Evolutionary conservation across 1,139 yeast genomes (phyloP).

Genomic region (Casaregolazyma lundiana): DNA sequence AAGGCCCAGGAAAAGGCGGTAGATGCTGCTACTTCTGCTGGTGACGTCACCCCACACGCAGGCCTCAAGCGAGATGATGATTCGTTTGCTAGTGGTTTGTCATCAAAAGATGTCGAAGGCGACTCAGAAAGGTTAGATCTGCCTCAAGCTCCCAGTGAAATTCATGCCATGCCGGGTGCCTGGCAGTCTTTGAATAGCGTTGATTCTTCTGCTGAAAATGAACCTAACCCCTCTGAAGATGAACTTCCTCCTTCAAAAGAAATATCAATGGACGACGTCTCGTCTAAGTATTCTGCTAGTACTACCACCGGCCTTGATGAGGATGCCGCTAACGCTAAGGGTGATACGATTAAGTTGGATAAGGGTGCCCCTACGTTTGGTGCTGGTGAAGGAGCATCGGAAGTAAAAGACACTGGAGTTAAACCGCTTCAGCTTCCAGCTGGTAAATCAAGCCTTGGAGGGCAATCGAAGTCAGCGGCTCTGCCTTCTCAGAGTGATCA

Average conservation of each 20-base stretch:
- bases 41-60: too few relatives aligned
- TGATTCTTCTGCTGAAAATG: constrained; percentile 10
- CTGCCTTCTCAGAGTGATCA: not conserved
- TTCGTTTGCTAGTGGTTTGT: not conserved
- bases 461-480: not conserved
- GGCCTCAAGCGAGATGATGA: too few relatives aligned
- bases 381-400: constrained; percentile 30
- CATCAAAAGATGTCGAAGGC: not conserved
- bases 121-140: not conserved
- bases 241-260: not conserved
- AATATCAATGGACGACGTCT: not conserved
- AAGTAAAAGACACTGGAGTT: constrained; percentile 20
- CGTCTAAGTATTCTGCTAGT: not conserved
- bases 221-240: not conserved
- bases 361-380: constrained; percentile 34
- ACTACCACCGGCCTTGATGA: not conserved
- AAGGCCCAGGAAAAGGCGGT: too few relatives aligned
- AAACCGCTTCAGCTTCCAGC: not conserved
- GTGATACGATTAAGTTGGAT: constrained; percentile 27
- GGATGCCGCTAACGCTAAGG: constrained; percentile 9
- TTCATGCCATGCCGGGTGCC: constrained; percentile 21
- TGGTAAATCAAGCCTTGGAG: not conserved
- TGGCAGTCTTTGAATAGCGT: constrained; percentile 16
- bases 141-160: not conserved
- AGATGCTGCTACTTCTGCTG: too few relatives aligned